Base-by-base conservation (phyloP, 371 early-diverging fungal species). In the Mortierella sp. region DNA sequence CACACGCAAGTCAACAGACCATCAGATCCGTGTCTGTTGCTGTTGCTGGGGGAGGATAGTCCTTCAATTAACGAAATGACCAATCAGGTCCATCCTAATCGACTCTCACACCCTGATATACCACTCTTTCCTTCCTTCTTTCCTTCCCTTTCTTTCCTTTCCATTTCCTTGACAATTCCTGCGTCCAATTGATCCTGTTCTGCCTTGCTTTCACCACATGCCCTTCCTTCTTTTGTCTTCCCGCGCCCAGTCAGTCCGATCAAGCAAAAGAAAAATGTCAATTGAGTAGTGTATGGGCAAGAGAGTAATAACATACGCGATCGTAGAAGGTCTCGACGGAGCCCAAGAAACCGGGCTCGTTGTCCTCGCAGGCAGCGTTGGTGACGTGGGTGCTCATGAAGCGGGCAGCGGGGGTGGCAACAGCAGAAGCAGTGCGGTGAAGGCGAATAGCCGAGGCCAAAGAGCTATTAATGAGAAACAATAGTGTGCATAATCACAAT, bases 291-390 rank as follows among this genome's bases (percentile, higher is more conserved):
- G n/a, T n/a, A n/a, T n/a, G n/a, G 0, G 40, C 37, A 24, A 43
- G 6, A 41, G 11, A 40, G 9, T n/a, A 68, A 50, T 40, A 26
- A 71, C 71, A 66, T 71, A 77, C 77, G 61, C 85, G 84, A 85
- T 96, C 94, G 79, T 90, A 96, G 77, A 90, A 95, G 67, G 90
- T 89, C 81, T 93, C 95, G 53, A 96, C 96, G 7, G 94, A 94
- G 43, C 92, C 86, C 79, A 96, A 86, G 86, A 96, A 96, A 73
- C 86, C 80, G 47, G 95, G 95, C 76, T 95, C 95, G 74, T 93
- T 79, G 26, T 87, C 87, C 52, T 92, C 90, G 74, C 92, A 93
- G 68, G 94, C 94, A 55, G 78, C 71, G 79, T 93, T 89, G 40
- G 91, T 91, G 68, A 90, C 91, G 73, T 74, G 79, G 64, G 79